These are phyloP conservation scores for Phytophthora meadii DNA, from an alignment of 352 stramenopile genomes.

Conservation along the genomic window DNA sequence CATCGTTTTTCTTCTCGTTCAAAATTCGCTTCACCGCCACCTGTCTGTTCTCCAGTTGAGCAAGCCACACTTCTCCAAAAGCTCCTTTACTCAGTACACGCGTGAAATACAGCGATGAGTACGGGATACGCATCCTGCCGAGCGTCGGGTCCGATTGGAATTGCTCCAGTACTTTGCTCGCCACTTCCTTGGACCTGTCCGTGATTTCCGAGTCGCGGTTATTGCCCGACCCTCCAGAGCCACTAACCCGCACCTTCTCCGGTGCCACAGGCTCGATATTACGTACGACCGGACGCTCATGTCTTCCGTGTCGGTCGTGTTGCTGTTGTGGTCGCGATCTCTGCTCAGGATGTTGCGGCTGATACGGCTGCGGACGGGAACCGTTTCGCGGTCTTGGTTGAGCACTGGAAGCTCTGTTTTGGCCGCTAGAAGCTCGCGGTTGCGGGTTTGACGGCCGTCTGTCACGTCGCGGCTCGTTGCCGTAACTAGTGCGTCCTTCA, in stretches of 20 bases:
- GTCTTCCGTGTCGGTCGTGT: slow-evolving; percentile 14
- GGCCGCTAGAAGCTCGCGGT: slow-evolving; percentile 10
- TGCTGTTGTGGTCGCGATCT: slow-evolving; percentile 21
- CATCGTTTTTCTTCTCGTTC: slow-evolving; percentile 82
- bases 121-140: slow-evolving; percentile 60
- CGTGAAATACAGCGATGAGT: slow-evolving; percentile 82
- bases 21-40: slow-evolving; percentile 86
- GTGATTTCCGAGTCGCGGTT: slow-evolving; percentile 45
- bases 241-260: slow-evolving; percentile 30
- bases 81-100: slow-evolving; percentile 86
- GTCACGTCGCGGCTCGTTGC: slow-evolving; percentile 18
- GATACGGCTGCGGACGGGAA: slow-evolving; percentile 29
- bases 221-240: slow-evolving; percentile 25
- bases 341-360: slow-evolving; percentile 31
- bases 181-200: slow-evolving; percentile 52
- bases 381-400: slow-evolving; percentile 23
- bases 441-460: slow-evolving; percentile 24
- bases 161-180: slow-evolving; percentile 66
- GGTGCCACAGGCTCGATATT: slow-evolving; percentile 24
- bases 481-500: slow-evolving; percentile 9
- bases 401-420: slow-evolving; percentile 14
- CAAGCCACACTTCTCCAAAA: slow-evolving; percentile 89
- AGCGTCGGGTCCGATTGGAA: slow-evolving; percentile 74
- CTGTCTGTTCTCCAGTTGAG: slow-evolving; percentile 77
- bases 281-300: slow-evolving; percentile 26